A percentile compares a stretch with the other conserved stretches of the same genome.
Evolutionary conservation across 306 rosid species (phyloP).

Genomic region (Lagenaria siceraria): DNA sequence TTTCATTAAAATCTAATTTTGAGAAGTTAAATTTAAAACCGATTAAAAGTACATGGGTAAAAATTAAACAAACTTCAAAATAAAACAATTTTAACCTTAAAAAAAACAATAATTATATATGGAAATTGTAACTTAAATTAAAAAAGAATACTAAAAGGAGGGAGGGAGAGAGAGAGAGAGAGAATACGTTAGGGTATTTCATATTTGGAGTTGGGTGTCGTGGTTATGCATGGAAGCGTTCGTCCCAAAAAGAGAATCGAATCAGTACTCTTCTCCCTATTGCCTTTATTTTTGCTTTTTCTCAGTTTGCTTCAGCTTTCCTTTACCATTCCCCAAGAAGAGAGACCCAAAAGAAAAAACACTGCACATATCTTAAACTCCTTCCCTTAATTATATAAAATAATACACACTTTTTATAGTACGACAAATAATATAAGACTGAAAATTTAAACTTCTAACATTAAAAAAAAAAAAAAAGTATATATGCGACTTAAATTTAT

Average conservation of each 20-base stretch:
- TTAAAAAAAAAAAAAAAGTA: too few species aligned
- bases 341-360: neutral
- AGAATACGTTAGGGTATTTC: conserved; percentile 31
- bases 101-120: neutral
- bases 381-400: too few species aligned
- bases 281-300: conserved; percentile 70
- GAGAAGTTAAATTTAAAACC: too few species aligned
- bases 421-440: too few species aligned
- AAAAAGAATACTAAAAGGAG: neutral
- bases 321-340: conserved; percentile 92
- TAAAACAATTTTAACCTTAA: too few species aligned
- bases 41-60: too few species aligned
- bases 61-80: too few species aligned
- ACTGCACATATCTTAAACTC: too few species aligned
- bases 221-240: conserved; percentile 85
- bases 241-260: conserved; percentile 92
- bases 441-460: too few species aligned
- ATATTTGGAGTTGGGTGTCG: conserved; percentile 20
- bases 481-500: too few species aligned
- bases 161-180: conserved; percentile 12
- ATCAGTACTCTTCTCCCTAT: conserved; percentile 43
- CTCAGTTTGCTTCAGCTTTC: conserved; percentile 83
- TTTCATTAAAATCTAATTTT: too few species aligned
- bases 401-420: too few species aligned
- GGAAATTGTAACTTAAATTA: neutral